Base-by-base conservation (phyloP, 805 yeast species). In the Ogataea philodendri region DNA sequence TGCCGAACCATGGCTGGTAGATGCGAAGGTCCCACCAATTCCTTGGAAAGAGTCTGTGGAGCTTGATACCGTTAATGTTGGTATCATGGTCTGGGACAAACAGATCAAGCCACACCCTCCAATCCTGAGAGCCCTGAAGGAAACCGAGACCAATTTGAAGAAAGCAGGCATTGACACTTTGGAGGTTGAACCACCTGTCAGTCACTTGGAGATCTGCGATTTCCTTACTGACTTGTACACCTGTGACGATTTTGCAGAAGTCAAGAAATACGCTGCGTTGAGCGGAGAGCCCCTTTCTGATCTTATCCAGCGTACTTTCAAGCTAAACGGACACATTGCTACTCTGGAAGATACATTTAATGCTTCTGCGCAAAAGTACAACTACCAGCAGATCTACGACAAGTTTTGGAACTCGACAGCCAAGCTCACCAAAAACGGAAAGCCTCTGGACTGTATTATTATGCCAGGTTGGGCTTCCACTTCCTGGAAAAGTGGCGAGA, bases 61-160 rank as follows among this genome's bases (percentile, higher is more conserved):
- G 7, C 7, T 32, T 10, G 30, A 23, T 3, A 39, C 65, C 42
- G 48, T 74, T 18, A 65, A 57, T n/a, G 52, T 76, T 46, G 82
- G 78, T 3, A 49, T 74, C 10, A 44, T 70, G 48, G 46, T 46
- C 18, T 68, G 67, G 54, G 80, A 77, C 49, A 60, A 63, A 6
- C 47, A 55, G 17, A 65, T 70, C 9, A 59, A 64, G 39, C 81
- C 82, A 9, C 72, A 72, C 19, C 82, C 83, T 1, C 81, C 82
- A 7, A 65, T 78, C 11, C 46, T 56, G 5, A 62, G 81, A 42
- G 76, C 69, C 8, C 24, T 76, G 24, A 50, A 63, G 18, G 48
- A 53, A 13, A 46, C 62, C 5, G 42, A 49, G 16, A 50, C 40
- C 1, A 34, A 34, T 5, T 40, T 68, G 16, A 40, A 35, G 11